Percentiles rank a stretch among this genome's conserved stretches.
These are phyloP conservation scores for Ustilago lituana DNA, from an alignment of 1,284 basidiomycete species.

Conservation along the genomic window DNA sequence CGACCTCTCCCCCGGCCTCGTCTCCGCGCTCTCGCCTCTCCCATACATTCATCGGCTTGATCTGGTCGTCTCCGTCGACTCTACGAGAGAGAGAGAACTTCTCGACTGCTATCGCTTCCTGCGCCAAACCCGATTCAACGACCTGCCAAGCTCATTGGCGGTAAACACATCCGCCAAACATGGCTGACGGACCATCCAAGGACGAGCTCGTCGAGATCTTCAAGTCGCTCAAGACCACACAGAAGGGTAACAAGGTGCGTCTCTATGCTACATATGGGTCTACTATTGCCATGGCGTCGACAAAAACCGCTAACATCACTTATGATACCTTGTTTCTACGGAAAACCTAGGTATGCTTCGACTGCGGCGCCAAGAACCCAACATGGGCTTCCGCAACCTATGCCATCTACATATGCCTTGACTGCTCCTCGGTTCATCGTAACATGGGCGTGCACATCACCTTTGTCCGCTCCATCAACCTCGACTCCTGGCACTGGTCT, in stretches of 20 bases:
- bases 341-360: slow-evolving; percentile 83
- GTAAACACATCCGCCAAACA: slow-evolving; percentile 12
- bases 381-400: slow-evolving; percentile 98
- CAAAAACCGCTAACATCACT: neutral
- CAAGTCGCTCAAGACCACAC: slow-evolving; percentile 59
- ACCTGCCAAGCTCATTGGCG: neutral
- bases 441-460: slow-evolving; percentile 98
- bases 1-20: neutral
- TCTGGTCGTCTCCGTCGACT: no score
- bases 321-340: neutral
- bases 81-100: no score
- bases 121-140: neutral
- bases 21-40: no score
- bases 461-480: slow-evolving; percentile 95
- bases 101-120: neutral
- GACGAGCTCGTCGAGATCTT: slow-evolving; percentile 67
- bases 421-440: slow-evolving; percentile 93
- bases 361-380: slow-evolving; percentile 94
- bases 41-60: no score
- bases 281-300: neutral
- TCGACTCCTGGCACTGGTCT: slow-evolving; percentile 90
- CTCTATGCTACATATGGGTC: no score
- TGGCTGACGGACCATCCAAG: slow-evolving; percentile 59
- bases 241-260: slow-evolving; percentile 62
- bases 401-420: slow-evolving; percentile 96